A percentile compares a stretch with the other conserved stretches of the same genome.
Evolutionary conservation across 169 alveolate genomes (phyloP).

Genomic region (Plasmodium malariae): DNA sequence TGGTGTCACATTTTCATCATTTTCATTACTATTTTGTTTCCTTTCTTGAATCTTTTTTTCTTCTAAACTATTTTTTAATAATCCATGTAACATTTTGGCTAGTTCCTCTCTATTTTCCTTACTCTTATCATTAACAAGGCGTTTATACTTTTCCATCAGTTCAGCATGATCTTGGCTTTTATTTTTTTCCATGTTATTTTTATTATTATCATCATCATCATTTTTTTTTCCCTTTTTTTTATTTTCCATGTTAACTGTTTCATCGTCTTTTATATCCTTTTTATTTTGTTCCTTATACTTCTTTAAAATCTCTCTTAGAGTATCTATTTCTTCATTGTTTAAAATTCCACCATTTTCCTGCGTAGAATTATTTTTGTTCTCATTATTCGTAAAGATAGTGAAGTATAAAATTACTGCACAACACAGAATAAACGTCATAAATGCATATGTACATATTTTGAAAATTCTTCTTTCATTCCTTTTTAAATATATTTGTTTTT

Average conservation of each 20-base stretch:
- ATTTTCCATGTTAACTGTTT: background rate
- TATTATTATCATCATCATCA: background rate
- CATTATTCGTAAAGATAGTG: background rate
- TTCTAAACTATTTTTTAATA: slow-evolving; percentile 18
- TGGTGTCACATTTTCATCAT: background rate
- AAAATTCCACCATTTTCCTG: background rate
- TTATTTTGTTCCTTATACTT: slow-evolving; percentile 10
- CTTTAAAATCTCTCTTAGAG: slow-evolving; percentile 5
- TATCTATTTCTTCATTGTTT: slow-evolving; percentile 36
- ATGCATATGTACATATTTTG: slow-evolving; percentile 17
- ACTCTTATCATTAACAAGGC: background rate
- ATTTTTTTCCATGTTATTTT: background rate
- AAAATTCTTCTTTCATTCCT: slow-evolving; percentile 21
- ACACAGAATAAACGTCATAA: slow-evolving; percentile 22
- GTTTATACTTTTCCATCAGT: slow-evolving; percentile 24
- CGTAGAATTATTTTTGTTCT: background rate
- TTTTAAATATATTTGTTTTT: slow-evolving; percentile 15
- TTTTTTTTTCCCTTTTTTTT: background rate
- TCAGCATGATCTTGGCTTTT: background rate
- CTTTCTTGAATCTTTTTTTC: background rate
- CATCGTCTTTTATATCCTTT: background rate
- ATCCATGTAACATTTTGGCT: slow-evolving; percentile 22
- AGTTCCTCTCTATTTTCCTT: slow-evolving; percentile 2
- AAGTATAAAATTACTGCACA: slow-evolving; percentile 2
- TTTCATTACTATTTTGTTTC: background rate